Conservation (phyloP, 495 filamentous ascomycete genomes). For the Talaromyces wortmannii region DNA sequence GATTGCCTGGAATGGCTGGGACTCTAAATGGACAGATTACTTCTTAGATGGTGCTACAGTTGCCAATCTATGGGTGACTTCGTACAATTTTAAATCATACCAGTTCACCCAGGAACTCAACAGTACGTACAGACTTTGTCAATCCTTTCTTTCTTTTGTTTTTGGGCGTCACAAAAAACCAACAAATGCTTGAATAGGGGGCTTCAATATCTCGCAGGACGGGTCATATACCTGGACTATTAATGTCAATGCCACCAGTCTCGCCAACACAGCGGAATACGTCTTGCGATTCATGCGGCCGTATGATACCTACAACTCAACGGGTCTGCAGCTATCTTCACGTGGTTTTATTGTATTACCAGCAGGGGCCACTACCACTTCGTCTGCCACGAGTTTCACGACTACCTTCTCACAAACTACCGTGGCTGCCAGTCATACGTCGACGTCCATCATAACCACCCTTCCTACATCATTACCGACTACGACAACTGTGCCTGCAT, state of each 20-base stretch:
- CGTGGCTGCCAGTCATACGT: no score
- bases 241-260: neutral
- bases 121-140: neutral
- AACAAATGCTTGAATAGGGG: neutral
- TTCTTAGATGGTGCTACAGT: neutral
- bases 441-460: no score
- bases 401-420: no score
- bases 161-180: neutral
- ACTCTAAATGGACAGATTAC: neutral
- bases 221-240: neutral
- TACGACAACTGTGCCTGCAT: no score
- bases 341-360: neutral
- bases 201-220: neutral
- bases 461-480: no score
- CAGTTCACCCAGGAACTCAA: neutral
- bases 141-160: neutral
- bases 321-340: neutral
- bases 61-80: neutral
- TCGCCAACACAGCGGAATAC: slow-evolving; percentile 1
- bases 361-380: neutral
- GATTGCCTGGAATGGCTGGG: neutral
- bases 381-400: neutral
- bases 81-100: neutral
- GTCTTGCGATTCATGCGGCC: neutral
- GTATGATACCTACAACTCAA: neutral